Conservation (phyloP, 306 rosid genomes). For the Cucurbita ficifolia region DNA sequence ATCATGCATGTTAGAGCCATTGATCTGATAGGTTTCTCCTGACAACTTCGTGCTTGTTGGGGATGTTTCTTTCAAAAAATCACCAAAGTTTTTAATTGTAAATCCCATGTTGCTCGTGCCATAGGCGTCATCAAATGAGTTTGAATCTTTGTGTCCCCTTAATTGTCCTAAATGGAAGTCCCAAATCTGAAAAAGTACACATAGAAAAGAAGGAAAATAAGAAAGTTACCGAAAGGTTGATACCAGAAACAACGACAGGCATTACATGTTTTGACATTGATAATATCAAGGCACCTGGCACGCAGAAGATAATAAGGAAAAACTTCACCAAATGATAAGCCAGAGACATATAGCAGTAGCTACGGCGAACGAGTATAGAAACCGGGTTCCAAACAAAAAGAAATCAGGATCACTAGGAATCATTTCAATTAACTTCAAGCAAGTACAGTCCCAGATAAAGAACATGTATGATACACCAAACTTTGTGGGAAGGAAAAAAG, state of each 20-base stretch:
- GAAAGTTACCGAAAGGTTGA: not conserved
- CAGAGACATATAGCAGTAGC: not conserved
- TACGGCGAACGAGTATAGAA: not conserved
- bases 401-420: not conserved
- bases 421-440: not conserved
- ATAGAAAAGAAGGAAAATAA: not conserved
- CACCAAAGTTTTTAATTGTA: conserved; percentile 27
- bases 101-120: conserved; percentile 25
- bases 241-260: not conserved
- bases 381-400: not conserved
- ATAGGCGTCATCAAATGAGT: conserved; percentile 22
- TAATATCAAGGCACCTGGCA: not conserved
- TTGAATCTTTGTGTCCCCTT: conserved; percentile 28
- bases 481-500: not conserved
- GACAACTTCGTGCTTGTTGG: conserved; percentile 18
- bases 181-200: conserved; percentile 39
- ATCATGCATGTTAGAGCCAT: conserved; percentile 18
- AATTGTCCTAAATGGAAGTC: conserved; percentile 39
- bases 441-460: not conserved
- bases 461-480: not conserved
- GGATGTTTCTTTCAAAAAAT: conserved; percentile 28
- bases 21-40: conserved; percentile 26
- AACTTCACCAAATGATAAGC: not conserved
- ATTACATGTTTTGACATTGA: not conserved
- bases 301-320: not conserved